Evolutionary conservation across 371 early-diverging fungal genomes (phyloP).

Genomic region (Mortierella sp.): DNA sequence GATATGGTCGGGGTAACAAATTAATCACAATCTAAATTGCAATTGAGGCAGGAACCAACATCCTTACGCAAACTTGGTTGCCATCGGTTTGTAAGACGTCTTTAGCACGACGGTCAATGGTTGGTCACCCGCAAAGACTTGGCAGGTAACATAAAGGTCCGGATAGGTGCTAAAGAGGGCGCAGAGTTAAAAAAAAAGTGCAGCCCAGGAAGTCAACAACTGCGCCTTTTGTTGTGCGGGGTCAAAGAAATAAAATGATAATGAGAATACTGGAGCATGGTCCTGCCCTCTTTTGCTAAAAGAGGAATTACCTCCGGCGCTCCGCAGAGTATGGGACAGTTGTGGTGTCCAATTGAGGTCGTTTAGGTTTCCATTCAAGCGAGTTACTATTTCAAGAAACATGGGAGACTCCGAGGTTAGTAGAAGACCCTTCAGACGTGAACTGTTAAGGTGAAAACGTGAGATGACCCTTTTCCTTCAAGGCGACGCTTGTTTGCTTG

Average conservation of each 20-base stretch:
- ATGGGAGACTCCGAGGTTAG: not conserved
- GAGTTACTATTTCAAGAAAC: conserved; percentile 19
- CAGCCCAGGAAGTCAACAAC: not conserved
- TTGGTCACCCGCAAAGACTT: conserved; percentile 85
- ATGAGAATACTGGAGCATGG: not conserved
- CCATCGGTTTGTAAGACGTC: conserved; percentile 77
- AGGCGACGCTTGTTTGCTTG: not conserved
- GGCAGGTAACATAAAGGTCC: conserved; percentile 81
- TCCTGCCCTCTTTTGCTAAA: not conserved
- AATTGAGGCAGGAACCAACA: not conserved
- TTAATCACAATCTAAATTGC: conserved; percentile 7
- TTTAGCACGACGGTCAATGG: conserved; percentile 80
- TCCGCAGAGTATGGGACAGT: conserved; percentile 62
- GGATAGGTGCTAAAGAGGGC: conserved; percentile 59
- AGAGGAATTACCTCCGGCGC: conserved; percentile 34
- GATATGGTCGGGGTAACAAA: conserved; percentile 1
- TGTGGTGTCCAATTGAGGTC: conserved; percentile 36
- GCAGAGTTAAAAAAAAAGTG: not conserved
- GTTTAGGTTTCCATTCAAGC: conserved; percentile 56
- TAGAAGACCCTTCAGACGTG: not conserved
- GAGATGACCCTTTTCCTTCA: not conserved
- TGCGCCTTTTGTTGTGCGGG: not conserved
- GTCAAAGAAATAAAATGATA: not conserved
- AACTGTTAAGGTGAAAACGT: not conserved
- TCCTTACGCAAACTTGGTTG: conserved; percentile 66